Base-by-base conservation (phyloP, 2,329 filamentous ascomycete genomes). In the Aspergillus phoenicis region DNA sequence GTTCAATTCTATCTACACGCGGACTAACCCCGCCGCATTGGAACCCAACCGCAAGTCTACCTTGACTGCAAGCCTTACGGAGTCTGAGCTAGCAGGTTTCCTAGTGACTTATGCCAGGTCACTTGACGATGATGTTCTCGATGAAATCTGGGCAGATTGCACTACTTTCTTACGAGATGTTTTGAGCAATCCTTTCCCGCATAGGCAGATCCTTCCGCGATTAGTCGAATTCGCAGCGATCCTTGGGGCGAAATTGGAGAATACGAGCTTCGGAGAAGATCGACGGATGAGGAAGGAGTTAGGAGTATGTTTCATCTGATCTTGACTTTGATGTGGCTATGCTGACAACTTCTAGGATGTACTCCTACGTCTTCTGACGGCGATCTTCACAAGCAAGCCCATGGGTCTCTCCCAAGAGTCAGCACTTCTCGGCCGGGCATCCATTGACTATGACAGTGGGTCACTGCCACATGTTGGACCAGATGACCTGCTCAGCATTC, bases 101-200 rank as follows among this genome's bases (percentile, higher is more conserved):
- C 78, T 98, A 48, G 91, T 97, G 7, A 91, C 95, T 64, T 99
- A 99, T 75, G 89, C 93, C 0, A 86, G 86, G 30, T 95, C 93
- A 0, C 82, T 98, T 11, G 95, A 99, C 71, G 95, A 99, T 70
- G 95, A 99, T 79, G 91, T 95, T 15, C 94, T 97, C 85, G 95
- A 99, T 70, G 95, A 99, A 77, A 97, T 99, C 52, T 99, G 95
- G 95, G 84, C 88, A 43, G 94, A 99, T 73, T 99, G 94, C 74
- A 92, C 93, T 70, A 86, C 89, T 0, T 99, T 99, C 75, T 77
- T 98, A 62, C 90, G 88, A 64, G 96, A 99, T 73, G 85, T 99
- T 28, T 83, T 99, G 28, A 88, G 89, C 24, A 99, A 99, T 71
- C 96, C 95, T 1, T 92, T 99, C 70, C 95, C 95, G 2, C 94